Evolutionary conservation across 345 rosid genomes (phyloP), one percentile per base, ranked within the genome.

Genomic region (Abelmoschus esculentus): DNA sequence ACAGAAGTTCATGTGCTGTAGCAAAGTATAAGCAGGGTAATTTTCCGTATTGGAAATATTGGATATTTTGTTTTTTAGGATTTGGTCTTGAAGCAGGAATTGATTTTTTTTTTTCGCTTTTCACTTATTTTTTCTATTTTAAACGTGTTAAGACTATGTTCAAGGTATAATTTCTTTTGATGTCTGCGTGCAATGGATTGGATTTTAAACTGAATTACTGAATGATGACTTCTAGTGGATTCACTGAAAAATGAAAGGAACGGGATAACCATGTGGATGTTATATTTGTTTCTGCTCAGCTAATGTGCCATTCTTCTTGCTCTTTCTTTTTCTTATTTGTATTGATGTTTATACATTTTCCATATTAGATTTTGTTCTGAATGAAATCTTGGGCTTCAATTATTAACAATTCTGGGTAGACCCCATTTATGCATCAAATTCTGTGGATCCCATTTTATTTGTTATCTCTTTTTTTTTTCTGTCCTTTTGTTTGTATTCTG

Each of bases 401-500:
- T 22, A 22, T 22, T 22, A 22, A 22, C 26, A 22, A 22, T 22
- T 22, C 26, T 22, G 26, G 26, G 26, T 22, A 22, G 26, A 22
- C 26, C 26, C 26, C 26, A 22, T 22, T 22, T 0, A 22, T 22
- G 26, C 26, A 22, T 22, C 26, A 22, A 22, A 22, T 22, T 32
- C 56, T 78, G 86, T 83, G 90, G 90, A 84, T 90, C 82, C 72
- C 82, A 75, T 86, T 86, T 72, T 71, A 70, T 73, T 68, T 74
- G 67, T 71, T 82, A 75, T 81, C 72, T 63, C 72, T 76, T 72
- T 67, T 40, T 32, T 70, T 54, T 64, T 70, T 73, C 61, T 75
- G 70, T 76, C 73, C 52, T 72, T 77, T 76, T 74, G 73, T 53
- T 67, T 70, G 47, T 44, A 72, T 73, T 77, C 42, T 66, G 69